These are phyloP conservation scores for Ephemerocybe angulata DNA, from an alignment of 768 basidiomycete genomes.

Conservation along the genomic window DNA sequence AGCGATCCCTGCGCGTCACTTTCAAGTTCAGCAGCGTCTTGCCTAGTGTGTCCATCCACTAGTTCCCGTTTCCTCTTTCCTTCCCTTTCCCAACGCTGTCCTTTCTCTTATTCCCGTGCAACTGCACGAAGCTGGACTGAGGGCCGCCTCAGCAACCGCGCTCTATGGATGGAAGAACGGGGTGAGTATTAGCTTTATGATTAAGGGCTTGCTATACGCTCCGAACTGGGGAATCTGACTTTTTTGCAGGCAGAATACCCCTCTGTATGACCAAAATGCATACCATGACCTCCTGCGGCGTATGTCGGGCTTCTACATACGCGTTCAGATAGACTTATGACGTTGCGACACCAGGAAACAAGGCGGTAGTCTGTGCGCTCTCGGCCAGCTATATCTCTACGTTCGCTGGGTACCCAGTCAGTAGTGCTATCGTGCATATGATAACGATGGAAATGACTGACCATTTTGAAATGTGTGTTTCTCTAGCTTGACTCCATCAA, in stretches of 20 bases:
- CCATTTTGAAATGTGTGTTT: neutral
- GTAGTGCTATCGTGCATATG: constrained; percentile 24
- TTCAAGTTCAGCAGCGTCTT: neutral
- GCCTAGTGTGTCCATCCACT: constrained; percentile 6
- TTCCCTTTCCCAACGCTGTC: constrained; percentile 5
- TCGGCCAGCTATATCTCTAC: constrained; percentile 92
- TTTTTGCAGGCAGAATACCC: constrained; percentile 47
- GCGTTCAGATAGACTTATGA: constrained; percentile 13
- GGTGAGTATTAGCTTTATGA: constrained; percentile 10
- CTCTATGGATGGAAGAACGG: constrained; percentile 82
- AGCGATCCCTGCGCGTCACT: constrained; percentile 1
- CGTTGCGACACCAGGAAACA: constrained; percentile 54
- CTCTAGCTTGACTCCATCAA: constrained; percentile 88
- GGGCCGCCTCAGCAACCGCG: constrained; percentile 57
- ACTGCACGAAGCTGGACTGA: constrained; percentile 70
- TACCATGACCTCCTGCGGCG: constrained; percentile 67
- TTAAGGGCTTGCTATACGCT: neutral
- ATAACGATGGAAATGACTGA: neutral
- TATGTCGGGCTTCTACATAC: constrained; percentile 29
- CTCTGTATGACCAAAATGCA: constrained; percentile 58
- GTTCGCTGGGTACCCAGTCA: constrained; percentile 83
- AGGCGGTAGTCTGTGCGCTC: constrained; percentile 85
- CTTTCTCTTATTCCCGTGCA: constrained; percentile 43
- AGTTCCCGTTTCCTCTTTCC: constrained; percentile 9
- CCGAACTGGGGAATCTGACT: neutral